Conservation (phyloP, 148 eudicot genomes). For the Mesembryanthemum crystallinum region DNA sequence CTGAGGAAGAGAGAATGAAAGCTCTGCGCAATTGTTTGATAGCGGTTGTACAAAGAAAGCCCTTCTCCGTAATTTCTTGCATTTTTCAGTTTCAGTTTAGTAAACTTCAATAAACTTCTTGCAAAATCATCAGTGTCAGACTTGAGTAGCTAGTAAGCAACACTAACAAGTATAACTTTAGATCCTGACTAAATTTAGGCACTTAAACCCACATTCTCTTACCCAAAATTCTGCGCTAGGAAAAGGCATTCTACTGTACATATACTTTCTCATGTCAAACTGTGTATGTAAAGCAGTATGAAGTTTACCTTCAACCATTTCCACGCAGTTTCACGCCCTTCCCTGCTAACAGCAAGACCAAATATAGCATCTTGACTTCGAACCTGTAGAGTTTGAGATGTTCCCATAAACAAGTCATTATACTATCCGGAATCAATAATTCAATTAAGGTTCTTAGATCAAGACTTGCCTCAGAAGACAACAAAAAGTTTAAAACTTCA, state of each 20-base stretch:
- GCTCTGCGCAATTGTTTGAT: background rate
- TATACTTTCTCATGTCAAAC: background rate
- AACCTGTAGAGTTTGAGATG: constrained; percentile 42
- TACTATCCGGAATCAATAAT: background rate
- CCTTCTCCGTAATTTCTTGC: no score
- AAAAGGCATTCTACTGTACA: background rate
- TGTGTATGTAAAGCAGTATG: background rate
- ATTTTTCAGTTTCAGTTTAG: no score
- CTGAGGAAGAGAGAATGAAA: background rate
- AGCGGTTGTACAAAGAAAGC: no score
- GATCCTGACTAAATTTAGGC: no score
- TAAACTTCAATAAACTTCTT: no score
- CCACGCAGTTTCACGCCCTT: constrained; percentile 92
- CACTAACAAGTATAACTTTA: no score
- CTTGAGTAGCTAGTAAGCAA: no score
- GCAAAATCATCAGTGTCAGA: no score
- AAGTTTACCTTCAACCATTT: constrained; percentile 73
- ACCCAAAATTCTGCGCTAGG: background rate
- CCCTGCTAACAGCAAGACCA: constrained; percentile 62
- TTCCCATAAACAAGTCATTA: background rate
- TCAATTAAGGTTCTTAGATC: background rate
- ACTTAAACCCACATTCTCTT: no score
- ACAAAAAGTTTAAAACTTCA: constrained; percentile 78
- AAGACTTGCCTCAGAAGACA: constrained; percentile 62
- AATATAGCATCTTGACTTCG: constrained; percentile 85